Evolutionary conservation across 208 protist species (phyloP).

Genomic region (Trypanosoma boissoni): DNA sequence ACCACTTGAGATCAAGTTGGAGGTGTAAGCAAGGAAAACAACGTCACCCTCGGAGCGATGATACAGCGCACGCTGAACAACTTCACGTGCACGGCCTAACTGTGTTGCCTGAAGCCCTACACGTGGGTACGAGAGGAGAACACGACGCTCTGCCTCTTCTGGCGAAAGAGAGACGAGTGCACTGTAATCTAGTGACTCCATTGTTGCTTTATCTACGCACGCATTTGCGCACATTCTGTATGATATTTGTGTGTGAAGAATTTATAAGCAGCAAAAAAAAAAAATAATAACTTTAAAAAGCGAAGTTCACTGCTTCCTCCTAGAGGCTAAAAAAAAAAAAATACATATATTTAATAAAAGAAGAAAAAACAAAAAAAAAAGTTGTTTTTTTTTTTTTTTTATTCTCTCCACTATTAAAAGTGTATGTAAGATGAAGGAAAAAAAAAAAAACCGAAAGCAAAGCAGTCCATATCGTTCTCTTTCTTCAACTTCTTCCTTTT

Average conservation of each 20-base stretch:
- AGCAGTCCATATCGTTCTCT: too few species aligned
- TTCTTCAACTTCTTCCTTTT: too few species aligned
- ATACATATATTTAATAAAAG: neutral
- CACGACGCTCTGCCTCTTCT: conserved; percentile 43
- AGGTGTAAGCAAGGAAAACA: conserved; percentile 99
- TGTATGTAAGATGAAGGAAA: too few species aligned
- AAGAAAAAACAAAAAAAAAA: conserved; percentile 18
- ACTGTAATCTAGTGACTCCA: conserved; percentile 54
- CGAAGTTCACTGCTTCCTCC: too few species aligned
- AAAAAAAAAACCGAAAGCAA: too few species aligned
- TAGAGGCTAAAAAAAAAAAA: conserved; percentile 8
- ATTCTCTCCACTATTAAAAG: conserved; percentile 14
- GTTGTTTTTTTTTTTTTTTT: conserved; percentile 6
- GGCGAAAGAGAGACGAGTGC: conserved; percentile 39
- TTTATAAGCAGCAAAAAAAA: too few species aligned
- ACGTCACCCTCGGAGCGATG: conserved; percentile 35
- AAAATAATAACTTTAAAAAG: too few species aligned
- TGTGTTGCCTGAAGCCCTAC: conserved; percentile 79
- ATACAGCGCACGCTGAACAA: conserved; percentile 67
- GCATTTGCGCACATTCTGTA: too few species aligned
- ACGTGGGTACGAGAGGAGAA: conserved; percentile 37
- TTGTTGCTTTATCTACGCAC: conserved; percentile 3
- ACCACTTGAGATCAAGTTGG: conserved; percentile 99
- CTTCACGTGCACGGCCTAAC: conserved; percentile 55
- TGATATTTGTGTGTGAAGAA: neutral